Evolutionary conservation across 805 yeast species (phyloP).

Genomic region (Zygosaccharomyces bailii): DNA sequence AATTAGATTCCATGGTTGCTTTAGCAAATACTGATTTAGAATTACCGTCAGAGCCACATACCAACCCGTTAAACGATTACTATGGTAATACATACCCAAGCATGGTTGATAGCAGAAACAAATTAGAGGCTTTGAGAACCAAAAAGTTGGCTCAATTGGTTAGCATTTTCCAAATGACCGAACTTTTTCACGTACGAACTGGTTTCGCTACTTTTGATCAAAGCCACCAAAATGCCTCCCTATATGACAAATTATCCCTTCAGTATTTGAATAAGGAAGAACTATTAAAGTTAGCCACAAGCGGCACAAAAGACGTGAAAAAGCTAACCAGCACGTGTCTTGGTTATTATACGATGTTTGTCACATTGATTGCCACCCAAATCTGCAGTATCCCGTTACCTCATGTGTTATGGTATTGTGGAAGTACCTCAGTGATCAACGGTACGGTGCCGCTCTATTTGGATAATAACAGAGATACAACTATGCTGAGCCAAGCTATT

Average conservation of each 20-base stretch:
- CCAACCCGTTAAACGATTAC: slow-evolving; percentile 21
- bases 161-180: slow-evolving; percentile 15
- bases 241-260: slow-evolving; percentile 14
- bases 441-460: slow-evolving; percentile 23
- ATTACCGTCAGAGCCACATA: slow-evolving; percentile 2
- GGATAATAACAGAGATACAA: slow-evolving; percentile 15
- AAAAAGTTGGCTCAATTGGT: slow-evolving; percentile 24
- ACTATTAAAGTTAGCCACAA: slow-evolving; percentile 10
- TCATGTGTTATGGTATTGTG: slow-evolving; percentile 24
- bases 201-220: slow-evolving; percentile 13
- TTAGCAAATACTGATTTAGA: neutral
- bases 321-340: slow-evolving; percentile 22
- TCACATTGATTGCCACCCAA: slow-evolving; percentile 21
- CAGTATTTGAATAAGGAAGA: slow-evolving; percentile 11
- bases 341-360: slow-evolving; percentile 30
- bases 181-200: slow-evolving; percentile 13
- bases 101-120: slow-evolving; percentile 20
- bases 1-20: neutral
- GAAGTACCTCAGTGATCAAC: slow-evolving; percentile 30
- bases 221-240: slow-evolving; percentile 1
- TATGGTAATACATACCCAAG: slow-evolving; percentile 29
- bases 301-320: slow-evolving; percentile 10
- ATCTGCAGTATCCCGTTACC: slow-evolving; percentile 26
- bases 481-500: slow-evolving; percentile 21
- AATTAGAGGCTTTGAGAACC: slow-evolving; percentile 15